A percentile compares a stretch with the other conserved stretches of the same genome.
These are phyloP conservation scores for Plasmodium sp. DNA, from an alignment of 169 alveolate species.

Conservation along the genomic window DNA sequence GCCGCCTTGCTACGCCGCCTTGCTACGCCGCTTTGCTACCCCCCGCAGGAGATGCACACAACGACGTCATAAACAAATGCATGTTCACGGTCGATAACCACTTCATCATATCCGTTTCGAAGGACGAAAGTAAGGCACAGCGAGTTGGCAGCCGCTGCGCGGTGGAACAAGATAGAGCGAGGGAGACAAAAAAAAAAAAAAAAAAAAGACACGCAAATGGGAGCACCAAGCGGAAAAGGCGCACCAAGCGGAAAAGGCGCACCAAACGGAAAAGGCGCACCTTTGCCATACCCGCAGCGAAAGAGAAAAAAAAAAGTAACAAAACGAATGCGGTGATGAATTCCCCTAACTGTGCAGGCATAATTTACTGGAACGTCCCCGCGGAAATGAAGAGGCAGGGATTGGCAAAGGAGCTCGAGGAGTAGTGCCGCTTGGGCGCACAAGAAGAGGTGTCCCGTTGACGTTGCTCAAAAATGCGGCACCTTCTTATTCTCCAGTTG, in stretches of 20 bases:
- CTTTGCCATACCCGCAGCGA: not conserved
- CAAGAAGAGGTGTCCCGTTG: not conserved
- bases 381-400: constrained; percentile 24
- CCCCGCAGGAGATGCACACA: constrained; percentile 43
- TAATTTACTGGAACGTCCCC: constrained; percentile 56
- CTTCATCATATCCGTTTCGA: constrained; percentile 42
- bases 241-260: too few species aligned
- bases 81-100: constrained; percentile 52
- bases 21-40: not conserved
- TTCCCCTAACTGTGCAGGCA: constrained; percentile 38
- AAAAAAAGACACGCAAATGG: not conserved
- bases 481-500: not conserved
- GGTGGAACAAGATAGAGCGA: not conserved
- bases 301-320: not conserved
- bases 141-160: not conserved
- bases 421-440: not conserved
- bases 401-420: not conserved
- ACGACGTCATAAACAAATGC: constrained; percentile 49
- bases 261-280: not conserved
- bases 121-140: constrained; percentile 48
- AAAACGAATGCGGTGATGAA: not conserved
- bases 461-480: not conserved
- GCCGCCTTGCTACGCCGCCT: not conserved
- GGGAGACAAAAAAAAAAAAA: not conserved
- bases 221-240: not conserved